Conservation (phyloP, 352 stramenopile species). For the Blastocystis sp. region DNA sequence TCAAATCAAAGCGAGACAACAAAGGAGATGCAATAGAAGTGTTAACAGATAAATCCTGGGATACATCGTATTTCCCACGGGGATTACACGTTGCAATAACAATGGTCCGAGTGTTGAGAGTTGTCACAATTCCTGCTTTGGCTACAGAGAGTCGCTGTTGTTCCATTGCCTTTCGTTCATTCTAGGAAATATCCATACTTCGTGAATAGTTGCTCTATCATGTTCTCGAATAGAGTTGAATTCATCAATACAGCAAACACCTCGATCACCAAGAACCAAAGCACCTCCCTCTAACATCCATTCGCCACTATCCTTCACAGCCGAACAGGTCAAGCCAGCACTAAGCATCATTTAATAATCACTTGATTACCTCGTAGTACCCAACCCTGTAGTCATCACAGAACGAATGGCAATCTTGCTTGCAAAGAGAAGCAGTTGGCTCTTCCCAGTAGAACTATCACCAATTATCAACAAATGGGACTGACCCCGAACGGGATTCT, state of each 20-base stretch:
- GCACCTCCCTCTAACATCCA: slow-evolving; percentile 82
- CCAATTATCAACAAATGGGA: slow-evolving; percentile 80
- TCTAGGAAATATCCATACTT: slow-evolving; percentile 59
- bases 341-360: slow-evolving; percentile 35
- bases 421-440: slow-evolving; percentile 79
- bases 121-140: slow-evolving; percentile 80
- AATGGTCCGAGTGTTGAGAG: slow-evolving; percentile 79
- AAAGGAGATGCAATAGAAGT: slow-evolving; percentile 79
- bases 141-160: slow-evolving; percentile 81
- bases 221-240: slow-evolving; percentile 82
- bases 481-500: slow-evolving; percentile 79
- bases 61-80: slow-evolving; percentile 73
- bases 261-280: slow-evolving; percentile 77
- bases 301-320: slow-evolving; percentile 79
- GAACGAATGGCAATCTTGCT: slow-evolving; percentile 78
- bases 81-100: slow-evolving; percentile 81
- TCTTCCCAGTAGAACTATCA: slow-evolving; percentile 75
- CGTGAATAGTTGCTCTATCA: slow-evolving; percentile 80
- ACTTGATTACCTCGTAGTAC: slow-evolving; percentile 74
- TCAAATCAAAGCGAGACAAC: slow-evolving; percentile 79
- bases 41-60: slow-evolving; percentile 77
- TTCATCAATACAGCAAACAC: slow-evolving; percentile 82
- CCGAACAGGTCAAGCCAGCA: slow-evolving; percentile 79
- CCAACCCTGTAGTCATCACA: slow-evolving; percentile 80
- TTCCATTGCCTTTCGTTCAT: slow-evolving; percentile 75